Evolutionary conservation across 768 basidiomycete species (phyloP).

Genomic region (Dictyophora rubrovolvata): DNA sequence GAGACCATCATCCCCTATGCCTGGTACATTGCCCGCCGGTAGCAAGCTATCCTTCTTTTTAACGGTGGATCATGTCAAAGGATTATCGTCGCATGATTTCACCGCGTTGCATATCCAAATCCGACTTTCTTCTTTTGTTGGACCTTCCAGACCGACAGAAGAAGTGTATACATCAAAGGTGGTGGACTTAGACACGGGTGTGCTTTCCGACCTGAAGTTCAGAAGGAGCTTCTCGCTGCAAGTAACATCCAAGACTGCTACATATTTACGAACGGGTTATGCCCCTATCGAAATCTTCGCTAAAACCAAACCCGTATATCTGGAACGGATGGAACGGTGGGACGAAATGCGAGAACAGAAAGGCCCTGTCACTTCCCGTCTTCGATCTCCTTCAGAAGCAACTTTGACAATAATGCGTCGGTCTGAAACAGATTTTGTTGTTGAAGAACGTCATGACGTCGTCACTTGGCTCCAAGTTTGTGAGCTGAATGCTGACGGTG

Average conservation of each 20-base stretch:
- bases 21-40: slow-evolving; percentile 55
- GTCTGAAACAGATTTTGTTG: slow-evolving; percentile 86
- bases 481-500: slow-evolving; percentile 78
- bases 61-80: slow-evolving; percentile 79
- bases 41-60: slow-evolving; percentile 80
- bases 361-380: slow-evolving; percentile 13
- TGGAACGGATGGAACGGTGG: slow-evolving; percentile 87
- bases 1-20: slow-evolving; percentile 65
- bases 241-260: slow-evolving; percentile 60
- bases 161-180: slow-evolving; percentile 72
- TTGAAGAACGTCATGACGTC: slow-evolving; percentile 84
- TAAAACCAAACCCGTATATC: slow-evolving; percentile 65
- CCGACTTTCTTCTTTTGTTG: slow-evolving; percentile 79
- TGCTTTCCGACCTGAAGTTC: slow-evolving; percentile 74
- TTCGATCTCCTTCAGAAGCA: slow-evolving; percentile 24
- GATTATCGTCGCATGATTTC: slow-evolving; percentile 86
- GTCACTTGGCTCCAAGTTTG: slow-evolving; percentile 78
- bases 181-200: slow-evolving; percentile 61
- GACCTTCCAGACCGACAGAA: slow-evolving; percentile 56
- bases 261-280: slow-evolving; percentile 64
- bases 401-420: slow-evolving; percentile 74
- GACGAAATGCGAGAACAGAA: slow-evolving; percentile 84
- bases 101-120: slow-evolving; percentile 78
- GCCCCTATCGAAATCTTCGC: slow-evolving; percentile 90
- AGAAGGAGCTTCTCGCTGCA: slow-evolving; percentile 73